A percentile compares a stretch with the other conserved stretches of the same genome.
These are phyloP conservation scores for Emmonsia crescens DNA, from an alignment of 2,329 filamentous ascomycete species.

Conservation along the genomic window DNA sequence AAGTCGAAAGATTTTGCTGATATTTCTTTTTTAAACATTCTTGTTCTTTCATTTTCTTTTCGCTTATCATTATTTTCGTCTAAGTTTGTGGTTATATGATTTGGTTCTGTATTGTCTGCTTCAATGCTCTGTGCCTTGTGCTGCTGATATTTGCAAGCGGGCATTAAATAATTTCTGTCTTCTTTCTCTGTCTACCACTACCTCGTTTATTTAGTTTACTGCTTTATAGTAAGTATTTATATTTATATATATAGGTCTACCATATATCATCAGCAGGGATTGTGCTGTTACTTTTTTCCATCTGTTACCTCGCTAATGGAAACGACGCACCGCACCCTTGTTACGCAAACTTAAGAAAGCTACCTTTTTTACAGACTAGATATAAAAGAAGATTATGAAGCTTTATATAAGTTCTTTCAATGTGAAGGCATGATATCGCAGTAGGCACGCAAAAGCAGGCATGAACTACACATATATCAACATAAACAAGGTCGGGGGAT, in stretches of 20 bases:
- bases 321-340: not conserved
- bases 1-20: not conserved
- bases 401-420: not conserved
- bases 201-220: no score
- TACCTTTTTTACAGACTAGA: not conserved
- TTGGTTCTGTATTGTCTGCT: no score
- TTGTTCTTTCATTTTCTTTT: not conserved
- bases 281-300: not conserved
- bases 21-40: not conserved
- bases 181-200: no score
- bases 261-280: not conserved
- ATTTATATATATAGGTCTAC: not conserved
- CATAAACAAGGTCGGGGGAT: not conserved
- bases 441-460: not conserved
- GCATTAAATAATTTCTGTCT: no score
- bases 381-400: not conserved
- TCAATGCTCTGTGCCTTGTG: no score
- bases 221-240: not conserved
- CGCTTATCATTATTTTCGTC: not conserved
- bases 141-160: no score
- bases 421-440: not conserved
- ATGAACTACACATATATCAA: not conserved
- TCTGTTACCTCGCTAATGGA: not conserved
- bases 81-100: not conserved
- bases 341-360: not conserved